Evolutionary conservation across 2,329 filamentous ascomycete genomes (phyloP).

Genomic region (Cladosporium sp.): DNA sequence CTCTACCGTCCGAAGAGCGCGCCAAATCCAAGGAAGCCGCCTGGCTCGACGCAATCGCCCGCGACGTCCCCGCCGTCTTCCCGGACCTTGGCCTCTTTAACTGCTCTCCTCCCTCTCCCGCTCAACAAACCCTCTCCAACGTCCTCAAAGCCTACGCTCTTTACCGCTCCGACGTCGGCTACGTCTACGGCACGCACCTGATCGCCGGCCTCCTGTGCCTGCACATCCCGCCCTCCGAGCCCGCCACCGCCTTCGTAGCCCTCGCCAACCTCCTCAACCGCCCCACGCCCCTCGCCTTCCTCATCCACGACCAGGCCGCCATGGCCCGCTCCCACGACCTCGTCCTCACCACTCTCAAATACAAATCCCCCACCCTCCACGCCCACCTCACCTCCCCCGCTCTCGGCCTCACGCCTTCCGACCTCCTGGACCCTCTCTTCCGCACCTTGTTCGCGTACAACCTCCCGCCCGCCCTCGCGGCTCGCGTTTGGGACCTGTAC

Average conservation of each 20-base stretch:
- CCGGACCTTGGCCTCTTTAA: slow-evolving; percentile 65
- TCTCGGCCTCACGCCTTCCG: slow-evolving; percentile 31
- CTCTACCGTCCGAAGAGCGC: slow-evolving; percentile 38
- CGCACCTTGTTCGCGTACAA: slow-evolving; percentile 29
- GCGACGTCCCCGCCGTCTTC: slow-evolving; percentile 63
- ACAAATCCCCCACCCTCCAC: slow-evolving; percentile 60
- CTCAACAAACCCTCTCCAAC: slow-evolving; percentile 63
- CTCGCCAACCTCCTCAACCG: slow-evolving; percentile 74
- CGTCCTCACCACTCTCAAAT: slow-evolving; percentile 58
- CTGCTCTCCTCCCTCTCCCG: slow-evolving; percentile 53
- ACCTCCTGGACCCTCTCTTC: slow-evolving; percentile 30
- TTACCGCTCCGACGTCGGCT: slow-evolving; percentile 77
- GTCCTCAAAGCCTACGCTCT: slow-evolving; percentile 73
- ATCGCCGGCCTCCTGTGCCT: slow-evolving; percentile 66
- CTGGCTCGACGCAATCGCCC: slow-evolving; percentile 59
- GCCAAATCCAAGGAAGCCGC: slow-evolving; percentile 47
- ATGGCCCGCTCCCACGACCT: slow-evolving; percentile 64
- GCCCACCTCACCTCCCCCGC: slow-evolving; percentile 51
- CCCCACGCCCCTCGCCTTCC: slow-evolving; percentile 67
- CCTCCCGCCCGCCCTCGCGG: slow-evolving; percentile 42
- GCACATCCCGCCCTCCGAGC: slow-evolving; percentile 52
- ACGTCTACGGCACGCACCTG: slow-evolving; percentile 67
- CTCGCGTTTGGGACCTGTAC: slow-evolving; percentile 73
- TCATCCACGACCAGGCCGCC: slow-evolving; percentile 62
- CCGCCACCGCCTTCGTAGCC: slow-evolving; percentile 60